phyloP scores from a whole-genome alignment of 2,329 filamentous ascomycete genomes.

The Colletotrichum agaves region DNA sequence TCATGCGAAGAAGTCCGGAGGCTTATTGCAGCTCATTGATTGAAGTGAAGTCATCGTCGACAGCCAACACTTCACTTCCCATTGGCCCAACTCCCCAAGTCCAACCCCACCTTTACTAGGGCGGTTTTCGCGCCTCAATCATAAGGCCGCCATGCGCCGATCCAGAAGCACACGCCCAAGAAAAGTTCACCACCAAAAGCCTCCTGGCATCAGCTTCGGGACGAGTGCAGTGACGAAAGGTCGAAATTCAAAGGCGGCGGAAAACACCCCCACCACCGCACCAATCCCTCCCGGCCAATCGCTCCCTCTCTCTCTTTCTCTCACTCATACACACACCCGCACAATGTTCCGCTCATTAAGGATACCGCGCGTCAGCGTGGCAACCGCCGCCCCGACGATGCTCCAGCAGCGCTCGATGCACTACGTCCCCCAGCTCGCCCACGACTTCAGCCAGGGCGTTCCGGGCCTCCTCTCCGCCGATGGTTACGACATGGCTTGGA shows the following conservation, averaged over 20 bases:
- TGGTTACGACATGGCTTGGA: conserved; percentile 83
- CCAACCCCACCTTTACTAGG: neutral
- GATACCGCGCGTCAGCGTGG: conserved; percentile 56
- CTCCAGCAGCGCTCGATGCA: conserved; percentile 55
- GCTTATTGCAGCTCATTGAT: neutral
- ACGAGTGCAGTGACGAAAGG: conserved; percentile 16
- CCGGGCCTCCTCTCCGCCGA: conserved; percentile 76
- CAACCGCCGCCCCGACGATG: conserved; percentile 41
- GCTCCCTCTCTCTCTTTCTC: conserved; percentile 1
- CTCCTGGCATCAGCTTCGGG: conserved; percentile 27
- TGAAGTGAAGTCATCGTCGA: conserved; percentile 20
- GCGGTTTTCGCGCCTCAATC: conserved; percentile 30
- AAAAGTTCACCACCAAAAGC: conserved; percentile 38
- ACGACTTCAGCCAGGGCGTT: conserved; percentile 64
- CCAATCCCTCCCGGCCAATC: neutral
- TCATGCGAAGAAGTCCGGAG: neutral
- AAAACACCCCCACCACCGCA: conserved; percentile 4
- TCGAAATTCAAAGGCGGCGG: conserved; percentile 20
- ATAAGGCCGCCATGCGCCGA: conserved; percentile 35
- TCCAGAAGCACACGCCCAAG: conserved; percentile 25
- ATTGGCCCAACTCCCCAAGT: conserved; percentile 14
- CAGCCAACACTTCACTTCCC: neutral
- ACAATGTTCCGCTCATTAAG: conserved; percentile 67
- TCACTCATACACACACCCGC: conserved; percentile 41
- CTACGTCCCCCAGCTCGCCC: conserved; percentile 56